Conservation (phyloP, 257 asterid species). For the Euphrasia confusa region DNA sequence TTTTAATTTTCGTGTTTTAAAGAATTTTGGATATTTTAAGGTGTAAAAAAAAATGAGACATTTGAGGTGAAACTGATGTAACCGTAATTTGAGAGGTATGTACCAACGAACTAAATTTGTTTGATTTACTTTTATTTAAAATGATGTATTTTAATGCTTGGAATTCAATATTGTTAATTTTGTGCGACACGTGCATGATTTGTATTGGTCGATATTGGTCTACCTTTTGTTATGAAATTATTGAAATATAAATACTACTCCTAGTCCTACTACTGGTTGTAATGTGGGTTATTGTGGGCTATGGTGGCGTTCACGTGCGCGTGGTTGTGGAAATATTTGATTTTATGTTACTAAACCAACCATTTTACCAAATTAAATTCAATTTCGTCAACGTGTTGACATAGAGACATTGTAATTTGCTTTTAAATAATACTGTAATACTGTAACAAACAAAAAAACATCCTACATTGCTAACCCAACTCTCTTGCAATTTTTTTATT, state of each 20-base stretch:
- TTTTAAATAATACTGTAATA: conserved; percentile 1
- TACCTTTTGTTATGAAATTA: neutral
- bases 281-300: neutral
- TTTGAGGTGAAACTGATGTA: too few relatives aligned
- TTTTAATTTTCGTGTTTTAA: neutral
- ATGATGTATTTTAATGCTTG: too few relatives aligned
- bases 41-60: too few relatives aligned
- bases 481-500: neutral
- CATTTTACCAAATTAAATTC: conserved; percentile 24
- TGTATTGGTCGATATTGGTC: conserved; percentile 17
- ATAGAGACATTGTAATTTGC: neutral
- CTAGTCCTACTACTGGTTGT: neutral
- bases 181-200: conserved; percentile 27
- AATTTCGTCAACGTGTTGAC: neutral
- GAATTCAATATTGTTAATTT: conserved; percentile 1
- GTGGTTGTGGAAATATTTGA: conserved; percentile 10
- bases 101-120: too few relatives aligned
- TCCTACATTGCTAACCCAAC: conserved; percentile 15
- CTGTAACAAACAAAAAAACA: neutral
- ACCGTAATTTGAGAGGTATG: too few relatives aligned
- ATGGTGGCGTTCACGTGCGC: conserved; percentile 16
- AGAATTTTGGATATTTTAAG: too few relatives aligned
- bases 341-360: neutral
- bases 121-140: too few relatives aligned
- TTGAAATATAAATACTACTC: neutral